Evolutionary conservation across 176 grass and related monocot species (phyloP), one percentile per base, ranked within the genome.

Genomic region (Bonia amplexicaulis): DNA sequence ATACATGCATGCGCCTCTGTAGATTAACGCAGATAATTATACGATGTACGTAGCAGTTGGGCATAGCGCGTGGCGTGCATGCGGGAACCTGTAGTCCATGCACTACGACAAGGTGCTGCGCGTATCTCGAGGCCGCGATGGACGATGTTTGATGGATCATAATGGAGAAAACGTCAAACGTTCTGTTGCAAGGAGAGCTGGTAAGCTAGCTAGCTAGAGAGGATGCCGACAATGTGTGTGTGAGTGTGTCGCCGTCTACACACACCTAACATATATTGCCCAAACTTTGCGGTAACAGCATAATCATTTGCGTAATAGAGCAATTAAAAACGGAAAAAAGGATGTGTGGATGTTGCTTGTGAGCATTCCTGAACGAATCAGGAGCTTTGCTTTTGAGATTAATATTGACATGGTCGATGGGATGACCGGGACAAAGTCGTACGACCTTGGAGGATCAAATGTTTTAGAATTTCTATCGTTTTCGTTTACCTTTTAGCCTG

Each of bases 381-480:
- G 26, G 42, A 12, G 3, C 26, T 13, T 11, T 7, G 42, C 13
- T 45, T 35, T 35, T 57, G 35, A 26, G 46, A 39, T 39, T 44
- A 47, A 73, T 27, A 15, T 66, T 40, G 87, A 84, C 67, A 22
- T 0, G 47, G 74, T 88, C 66, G 2, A 27, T 42, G 57, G 13
- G 61, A 62, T 46, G 69, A 87, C 85, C 59, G 2, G 37, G 77
- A 31, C 85, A 80, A 74, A 87, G n/a, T 16, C 69, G 69, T 87
- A 70, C 12, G 48, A 22, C 57, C 6, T 54, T 87, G 16, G 11
- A 66, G 42, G 42, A 73, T 16, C 7, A 29, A 1, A 65, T 14
- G 20, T 20, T 72, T 27, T 11, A 65, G 23, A 12, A 10, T 49
- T 65, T 29, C 7, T 68, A 20, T 67, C 62, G 59, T 60, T 77